Evolutionary conservation across 2,329 filamentous ascomycete species (phyloP), one percentile per base, ranked within the genome.

Genomic region (Exserohilum turcica): DNA sequence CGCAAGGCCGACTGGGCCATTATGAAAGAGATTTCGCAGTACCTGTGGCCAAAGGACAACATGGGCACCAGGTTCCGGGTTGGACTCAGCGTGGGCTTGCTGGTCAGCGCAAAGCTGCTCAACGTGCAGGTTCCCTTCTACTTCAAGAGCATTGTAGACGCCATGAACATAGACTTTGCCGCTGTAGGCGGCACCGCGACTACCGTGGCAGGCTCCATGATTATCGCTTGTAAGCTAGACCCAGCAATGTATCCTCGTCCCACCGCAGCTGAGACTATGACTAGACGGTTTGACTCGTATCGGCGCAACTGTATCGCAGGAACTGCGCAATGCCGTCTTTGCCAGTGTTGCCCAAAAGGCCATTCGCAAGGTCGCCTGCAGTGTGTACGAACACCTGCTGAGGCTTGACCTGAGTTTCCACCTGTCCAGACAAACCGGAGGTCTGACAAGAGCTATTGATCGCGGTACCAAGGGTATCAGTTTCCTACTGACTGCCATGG

Each of bases 71-170:
- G 95, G 72, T 78, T 92, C 58, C 87, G 94, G 58, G 94, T 99
- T 29, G 85, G 89, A 9, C 78, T 96, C 42, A 92, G 93, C n/a
- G 83, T 99, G 3, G 85, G 83, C 6, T 78, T 99, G 58, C 82
- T 99, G 32, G 78, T 99, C 18, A 91, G 92, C 54, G 91, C 92
- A 71, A 99, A 99, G 82, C 86, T 86, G 65, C 70, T 99, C 68
- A 99, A 97, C 74, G 94, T 99, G 13, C 92, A 99, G 78, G 91
- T 99, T 40, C 94, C 94, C 0, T 99, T 99, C 73, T 99, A 97
- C 80, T 99, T 99, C 81, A 97, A 97, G 81, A 92, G 80, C 75
- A 97, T 99, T 60, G 91, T 99, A 36, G 95, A 99, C 75, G 87
- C 91, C 16, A 96, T 99, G 91, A 99, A 99, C 74, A 84, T 99